Conservation (phyloP, 2,329 filamentous ascomycete genomes). For the Metarhizium robertsii region DNA sequence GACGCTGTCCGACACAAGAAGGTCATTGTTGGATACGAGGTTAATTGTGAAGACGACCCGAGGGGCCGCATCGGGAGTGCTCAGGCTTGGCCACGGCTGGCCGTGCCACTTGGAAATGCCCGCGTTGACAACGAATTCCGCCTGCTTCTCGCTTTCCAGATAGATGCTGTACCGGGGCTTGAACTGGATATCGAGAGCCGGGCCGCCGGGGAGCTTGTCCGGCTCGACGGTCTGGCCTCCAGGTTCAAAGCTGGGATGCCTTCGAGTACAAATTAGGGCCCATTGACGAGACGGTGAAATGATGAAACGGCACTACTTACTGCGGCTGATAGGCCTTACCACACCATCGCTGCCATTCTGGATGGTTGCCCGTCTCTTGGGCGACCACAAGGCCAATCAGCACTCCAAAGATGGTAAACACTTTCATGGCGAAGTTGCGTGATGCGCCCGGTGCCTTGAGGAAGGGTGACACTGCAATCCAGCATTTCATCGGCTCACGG, state of each 20-base stretch:
- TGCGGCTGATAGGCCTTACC: constrained; percentile 36
- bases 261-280: constrained; percentile 2
- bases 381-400: constrained; percentile 3
- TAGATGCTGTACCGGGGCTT: constrained; percentile 37
- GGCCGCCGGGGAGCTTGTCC: constrained; percentile 15
- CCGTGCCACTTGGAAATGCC: constrained; percentile 31
- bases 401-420: background rate
- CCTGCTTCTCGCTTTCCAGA: constrained; percentile 28
- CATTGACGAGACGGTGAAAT: background rate
- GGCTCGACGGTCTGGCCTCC: constrained; percentile 33
- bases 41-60: constrained; percentile 28
- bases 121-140: constrained; percentile 34
- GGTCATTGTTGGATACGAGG: constrained; percentile 16
- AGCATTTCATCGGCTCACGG: background rate
- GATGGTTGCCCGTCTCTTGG: constrained; percentile 28
- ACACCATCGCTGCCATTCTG: constrained; percentile 37
- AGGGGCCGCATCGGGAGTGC: constrained; percentile 10
- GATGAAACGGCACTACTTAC: constrained; percentile 12
- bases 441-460: no score
- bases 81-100: constrained; percentile 21
- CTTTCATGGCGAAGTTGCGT: background rate
- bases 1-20: constrained; percentile 25
- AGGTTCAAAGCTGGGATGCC: constrained; percentile 32
- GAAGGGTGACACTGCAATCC: no score
- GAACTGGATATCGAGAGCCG: constrained; percentile 33